These are phyloP conservation scores for Cercophora newfieldiana DNA, from an alignment of 495 filamentous ascomycete species.

Conservation along the genomic window DNA sequence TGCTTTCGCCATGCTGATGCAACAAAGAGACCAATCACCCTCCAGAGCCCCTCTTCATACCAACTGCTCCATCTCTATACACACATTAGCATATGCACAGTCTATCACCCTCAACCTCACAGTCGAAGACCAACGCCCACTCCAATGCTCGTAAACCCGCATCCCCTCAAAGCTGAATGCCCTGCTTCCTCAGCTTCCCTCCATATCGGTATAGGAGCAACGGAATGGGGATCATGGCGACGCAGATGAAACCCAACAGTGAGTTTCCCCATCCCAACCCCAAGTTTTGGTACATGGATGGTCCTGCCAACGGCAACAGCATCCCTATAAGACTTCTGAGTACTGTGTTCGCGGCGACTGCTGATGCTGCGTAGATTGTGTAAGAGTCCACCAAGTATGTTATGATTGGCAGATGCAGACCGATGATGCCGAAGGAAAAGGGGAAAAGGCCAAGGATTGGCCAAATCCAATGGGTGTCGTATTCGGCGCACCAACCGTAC, in stretches of 20 bases:
- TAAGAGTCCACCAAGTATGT: slow-evolving; percentile 63
- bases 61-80: too few relatives aligned
- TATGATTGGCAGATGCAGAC: slow-evolving; percentile 52
- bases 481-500: slow-evolving; percentile 47
- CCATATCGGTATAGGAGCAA: slow-evolving; percentile 76
- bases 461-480: slow-evolving; percentile 45
- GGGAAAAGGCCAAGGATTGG: slow-evolving; percentile 54
- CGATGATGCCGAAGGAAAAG: slow-evolving; percentile 54
- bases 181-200: slow-evolving; percentile 49
- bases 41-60: too few relatives aligned
- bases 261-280: slow-evolving; percentile 63
- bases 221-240: slow-evolving; percentile 72
- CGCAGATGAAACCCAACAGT: slow-evolving; percentile 58
- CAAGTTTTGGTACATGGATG: slow-evolving; percentile 52
- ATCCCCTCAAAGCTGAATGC: slow-evolving; percentile 25
- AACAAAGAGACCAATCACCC: not conserved
- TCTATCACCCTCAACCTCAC: too few relatives aligned
- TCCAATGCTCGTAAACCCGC: too few relatives aligned
- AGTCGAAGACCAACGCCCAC: not conserved
- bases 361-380: slow-evolving; percentile 59
- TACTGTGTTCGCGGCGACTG: slow-evolving; percentile 56
- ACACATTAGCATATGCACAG: too few relatives aligned
- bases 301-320: slow-evolving; percentile 56
- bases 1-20: not conserved
- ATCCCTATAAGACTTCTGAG: slow-evolving; percentile 56